Percentiles rank a stretch among this genome's conserved stretches.
Evolutionary conservation across 164 flowering plant species (phyloP).

Genomic region (Protea cynaroides): DNA sequence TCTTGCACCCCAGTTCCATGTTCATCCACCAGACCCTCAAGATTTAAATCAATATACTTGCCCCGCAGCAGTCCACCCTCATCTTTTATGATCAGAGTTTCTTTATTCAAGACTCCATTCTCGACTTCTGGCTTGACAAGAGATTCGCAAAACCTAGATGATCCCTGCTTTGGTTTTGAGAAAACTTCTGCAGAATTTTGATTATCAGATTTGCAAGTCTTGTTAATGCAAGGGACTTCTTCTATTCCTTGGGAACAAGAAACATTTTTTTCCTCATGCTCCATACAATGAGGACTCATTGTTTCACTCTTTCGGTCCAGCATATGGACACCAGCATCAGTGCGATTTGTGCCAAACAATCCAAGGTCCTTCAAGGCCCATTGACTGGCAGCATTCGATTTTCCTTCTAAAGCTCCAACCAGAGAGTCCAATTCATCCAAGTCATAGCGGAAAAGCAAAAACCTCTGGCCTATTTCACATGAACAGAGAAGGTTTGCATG

Average conservation of each 20-base stretch:
- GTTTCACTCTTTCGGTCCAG: slow-evolving; percentile 11
- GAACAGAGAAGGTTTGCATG: slow-evolving; percentile 55
- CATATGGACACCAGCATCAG: slow-evolving; percentile 4
- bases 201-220: slow-evolving; percentile 16
- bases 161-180: slow-evolving; percentile 13
- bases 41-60: slow-evolving; percentile 30
- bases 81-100: slow-evolving; percentile 6
- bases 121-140: slow-evolving; percentile 9
- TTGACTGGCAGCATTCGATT: slow-evolving; percentile 28
- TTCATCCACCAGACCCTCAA: slow-evolving; percentile 17
- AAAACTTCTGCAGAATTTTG: slow-evolving; percentile 23
- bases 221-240: slow-evolving; percentile 13
- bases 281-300: slow-evolving; percentile 1
- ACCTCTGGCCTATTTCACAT: slow-evolving; percentile 38
- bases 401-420: slow-evolving; percentile 66
- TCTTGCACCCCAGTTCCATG: slow-evolving; percentile 12
- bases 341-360: slow-evolving; percentile 9
- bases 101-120: slow-evolving; percentile 9
- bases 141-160: slow-evolving; percentile 9
- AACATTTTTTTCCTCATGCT: slow-evolving; percentile 10
- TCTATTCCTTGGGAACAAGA: slow-evolving; percentile 7
- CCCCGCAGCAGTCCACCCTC: slow-evolving; percentile 15
- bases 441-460: slow-evolving; percentile 46
- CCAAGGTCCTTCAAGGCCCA: slow-evolving; percentile 38
- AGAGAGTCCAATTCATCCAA: slow-evolving; percentile 44